Base-by-base conservation (phyloP, 495 filamentous ascomycete species). In the Aspergillus nanangensis region DNA sequence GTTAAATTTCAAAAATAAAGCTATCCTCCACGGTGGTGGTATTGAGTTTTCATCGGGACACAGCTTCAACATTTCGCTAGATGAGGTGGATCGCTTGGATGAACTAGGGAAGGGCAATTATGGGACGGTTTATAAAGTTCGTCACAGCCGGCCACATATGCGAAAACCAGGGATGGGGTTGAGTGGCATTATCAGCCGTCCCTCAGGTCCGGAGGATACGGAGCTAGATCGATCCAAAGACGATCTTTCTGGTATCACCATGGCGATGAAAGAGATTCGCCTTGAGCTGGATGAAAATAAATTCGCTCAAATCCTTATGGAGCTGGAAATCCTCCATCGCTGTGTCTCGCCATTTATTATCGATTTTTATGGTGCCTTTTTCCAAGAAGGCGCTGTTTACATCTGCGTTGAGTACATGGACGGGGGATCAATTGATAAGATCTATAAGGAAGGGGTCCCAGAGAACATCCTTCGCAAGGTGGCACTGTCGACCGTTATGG, bases 371-470 rank as follows among this genome's bases (percentile, higher is more conserved):
- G 93, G 93, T 7, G 93, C 93, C 3, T 99, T 99, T 66, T 99
- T 95, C 72, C 93, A 99, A 65, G 93, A 99, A 71, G 93, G 93
- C 17, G 91, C 93, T 1, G 93, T 99, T 4, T 99, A 97, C 62
- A 97, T 99, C 65, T 99, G 93, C 68, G 94, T 99, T 62, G 93
- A 99, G 63, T 96, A 87, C 61, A 99, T 99, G 93, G 90, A 99
- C 67, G 93, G 94, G 42, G 93, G 93, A n/a, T 96, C 90, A 31
- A 89, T 97, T 56, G 93, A 99, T 69, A 96, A 96, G 56, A 67
- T 97, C 14, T 99, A 99, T 64, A 82, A 80, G n/a, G 88, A 89
- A 43, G 93, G 93, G 23, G 82, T 99, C 38, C 88, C 93, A 2
- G 93, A 99, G 58, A 79, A 76, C 41, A 81, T 97, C 5, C 72